Percentiles rank a stretch among this genome's conserved stretches.
Evolutionary conservation across 495 filamentous ascomycete species (phyloP).

Genomic region (Hyaloscypha hepaticicola): DNA sequence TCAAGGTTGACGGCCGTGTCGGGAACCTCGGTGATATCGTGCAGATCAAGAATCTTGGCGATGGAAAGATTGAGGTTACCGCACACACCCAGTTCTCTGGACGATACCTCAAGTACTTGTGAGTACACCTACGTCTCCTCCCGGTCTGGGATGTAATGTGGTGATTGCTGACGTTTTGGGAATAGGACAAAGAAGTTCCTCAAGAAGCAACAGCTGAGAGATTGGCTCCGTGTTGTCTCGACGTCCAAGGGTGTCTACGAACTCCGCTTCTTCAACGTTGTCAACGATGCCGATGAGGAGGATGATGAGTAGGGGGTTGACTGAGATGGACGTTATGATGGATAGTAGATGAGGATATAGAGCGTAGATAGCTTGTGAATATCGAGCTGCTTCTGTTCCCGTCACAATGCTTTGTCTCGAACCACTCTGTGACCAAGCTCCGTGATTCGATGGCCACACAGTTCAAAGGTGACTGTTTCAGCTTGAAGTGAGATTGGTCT

Average conservation of each 20-base stretch:
- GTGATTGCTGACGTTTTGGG: conserved; percentile 12
- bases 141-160: background rate
- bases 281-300: conserved; percentile 93
- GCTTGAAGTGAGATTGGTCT: background rate
- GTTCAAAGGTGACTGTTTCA: background rate
- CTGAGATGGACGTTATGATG: conserved; percentile 11
- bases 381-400: conserved; percentile 14
- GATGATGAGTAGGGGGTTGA: conserved; percentile 78
- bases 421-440: background rate
- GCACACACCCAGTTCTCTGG: conserved; percentile 97
- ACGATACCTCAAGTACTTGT: conserved; percentile 99
- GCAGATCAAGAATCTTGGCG: conserved; percentile 82
- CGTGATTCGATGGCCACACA: no score
- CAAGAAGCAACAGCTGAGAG: conserved; percentile 99
- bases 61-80: conserved; percentile 97
- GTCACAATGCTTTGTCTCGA: background rate
- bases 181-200: conserved; percentile 99
- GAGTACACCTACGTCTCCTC: conserved; percentile 40
- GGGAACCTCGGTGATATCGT: conserved; percentile 96
- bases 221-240: conserved; percentile 98
- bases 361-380: conserved; percentile 19
- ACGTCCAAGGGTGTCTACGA: conserved; percentile 97
- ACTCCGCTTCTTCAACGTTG: conserved; percentile 99
- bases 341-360: conserved; percentile 3
- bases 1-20: conserved; percentile 98